Base-by-base conservation (phyloP, 148 eudicot species). In the Salicornia ramosissima region DNA sequence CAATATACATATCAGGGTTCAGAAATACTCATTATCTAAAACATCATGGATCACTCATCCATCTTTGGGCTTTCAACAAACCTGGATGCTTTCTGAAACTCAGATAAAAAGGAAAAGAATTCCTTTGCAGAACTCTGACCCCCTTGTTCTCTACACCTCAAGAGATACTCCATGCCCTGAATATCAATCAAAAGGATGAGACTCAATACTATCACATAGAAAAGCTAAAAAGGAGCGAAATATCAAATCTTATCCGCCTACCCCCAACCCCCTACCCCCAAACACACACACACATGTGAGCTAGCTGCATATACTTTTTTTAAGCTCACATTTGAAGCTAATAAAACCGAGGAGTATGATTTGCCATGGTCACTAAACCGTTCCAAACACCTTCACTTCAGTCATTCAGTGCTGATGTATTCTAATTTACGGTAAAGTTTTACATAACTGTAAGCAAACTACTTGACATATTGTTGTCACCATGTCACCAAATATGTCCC, bases 61-160 rank as follows among this genome's bases (percentile, higher is more conserved):
- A 24, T 42, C 11, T 10, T 63, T 22, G 15, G 33, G 47, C 28
- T n/a, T 14, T 30, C 40, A 6, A 72, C 69, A 30, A 81, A 94
- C 98, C 98, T 83, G 54, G 98, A 94, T 62, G 85, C 95, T 81
- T 87, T 88, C 81, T 94, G 98, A 82, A 94, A 94, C 42, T 86
- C 96, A 11, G 80, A 73, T 45, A 90, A 80, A 73, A 94, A 87
- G 22, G 71, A 53, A 64, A 77, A 81, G 50, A 94, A 90, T 43
- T 88, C 95, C 18, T 64, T 29, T 19, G 92, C 47, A 43, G 94
- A 89, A 81, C 90, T 85, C 71, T 67, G 71, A 39, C 90, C 96
- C 14, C 84, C 87, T 76, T 78, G 83, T 75, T 88, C 83, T 80
- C 84, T 81, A 69, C 96, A 88, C 60, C 69, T 53, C 72, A 88